Base-by-base conservation (phyloP, 768 basidiomycete species). In the Tylopilus sp. region DNA sequence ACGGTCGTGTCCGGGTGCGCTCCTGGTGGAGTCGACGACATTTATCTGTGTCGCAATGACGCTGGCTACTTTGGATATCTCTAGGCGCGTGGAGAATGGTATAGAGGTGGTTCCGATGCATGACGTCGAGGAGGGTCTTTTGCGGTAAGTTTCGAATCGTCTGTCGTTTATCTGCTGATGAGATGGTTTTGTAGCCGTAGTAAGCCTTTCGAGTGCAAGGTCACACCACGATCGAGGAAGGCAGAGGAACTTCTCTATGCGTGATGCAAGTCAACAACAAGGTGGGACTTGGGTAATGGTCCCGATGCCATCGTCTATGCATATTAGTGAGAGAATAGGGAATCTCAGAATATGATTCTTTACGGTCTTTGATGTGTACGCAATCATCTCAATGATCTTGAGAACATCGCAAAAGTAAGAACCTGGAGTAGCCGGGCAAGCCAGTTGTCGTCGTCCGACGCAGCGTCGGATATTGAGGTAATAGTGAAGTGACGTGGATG, bases 161-260 rank as follows among this genome's bases (percentile, higher is more conserved):
- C 28, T 19, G 17, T 36, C 12, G 2, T n/a, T 2, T n/a, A 16
- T 11, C 12, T 21, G 12, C 3, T 30, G n/a, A 38, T 3, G 8
- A 17, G 2, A n/a, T 3, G 3, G 6, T 13, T 31, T 44, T 19
- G 11, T 29, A 61, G 59, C 30, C 54, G 33, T 19, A 25, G 37
- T 1, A 30, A 45, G 33, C 60, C 52, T 5, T 60, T 61, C 49
- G 54, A 61, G 25, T 57, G 48, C 30, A 14, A 4, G 24, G 36
- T 61, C 7, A 21, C 6, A 11, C 31, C 45, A 1, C 49, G 55
- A 13, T 59, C 53, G 3, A 21, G 28, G 24, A 33, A 16, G 21
- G 52, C 45, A 4, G 37, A 44, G 22, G 48, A 36, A 13, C 50
- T 56, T 11, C 33, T 60, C 3, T 6, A 17, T 19, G 16, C 21